phyloP scores from a whole-genome alignment of 345 rosid species.

The Sonneratia alba region DNA sequence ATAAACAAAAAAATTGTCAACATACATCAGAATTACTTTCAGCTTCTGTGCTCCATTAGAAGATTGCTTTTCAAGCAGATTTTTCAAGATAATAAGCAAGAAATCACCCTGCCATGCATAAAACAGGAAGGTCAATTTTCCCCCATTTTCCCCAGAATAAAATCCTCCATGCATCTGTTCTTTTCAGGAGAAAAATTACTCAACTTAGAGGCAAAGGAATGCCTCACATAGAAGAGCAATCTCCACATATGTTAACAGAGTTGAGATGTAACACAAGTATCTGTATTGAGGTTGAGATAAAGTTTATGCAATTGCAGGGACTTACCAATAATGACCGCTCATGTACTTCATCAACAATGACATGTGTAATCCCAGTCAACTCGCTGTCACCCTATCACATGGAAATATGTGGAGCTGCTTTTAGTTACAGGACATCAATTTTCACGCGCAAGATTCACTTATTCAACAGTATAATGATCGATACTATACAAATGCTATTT shows the following conservation, averaged over 20 bases:
- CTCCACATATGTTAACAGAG: neutral
- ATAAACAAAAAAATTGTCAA: conserved; percentile 4
- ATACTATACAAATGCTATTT: neutral
- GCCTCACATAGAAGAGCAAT: neutral
- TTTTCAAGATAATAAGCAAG: conserved; percentile 84
- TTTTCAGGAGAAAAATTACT: neutral
- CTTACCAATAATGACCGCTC: conserved; percentile 89
- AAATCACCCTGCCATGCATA: conserved; percentile 62
- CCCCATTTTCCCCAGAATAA: neutral
- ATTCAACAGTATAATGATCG: neutral
- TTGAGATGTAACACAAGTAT: neutral
- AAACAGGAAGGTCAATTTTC: conserved; percentile 11
- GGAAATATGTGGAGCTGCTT: neutral
- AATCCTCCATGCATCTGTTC: neutral
- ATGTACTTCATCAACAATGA: conserved; percentile 94
- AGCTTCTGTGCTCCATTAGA: conserved; percentile 36
- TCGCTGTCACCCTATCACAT: conserved; percentile 57
- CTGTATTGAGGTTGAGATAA: neutral
- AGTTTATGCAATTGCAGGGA: conserved; percentile 3
- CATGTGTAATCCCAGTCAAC: conserved; percentile 66
- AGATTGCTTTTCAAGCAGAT: conserved; percentile 73
- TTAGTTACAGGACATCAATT: conserved; percentile 4
- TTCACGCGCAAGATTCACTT: neutral
- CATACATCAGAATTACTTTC: conserved; percentile 88
- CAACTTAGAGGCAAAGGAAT: neutral